Base-by-base conservation (phyloP, 108 stramenopile species). In the Phaeodactylum tricornutum region DNA sequence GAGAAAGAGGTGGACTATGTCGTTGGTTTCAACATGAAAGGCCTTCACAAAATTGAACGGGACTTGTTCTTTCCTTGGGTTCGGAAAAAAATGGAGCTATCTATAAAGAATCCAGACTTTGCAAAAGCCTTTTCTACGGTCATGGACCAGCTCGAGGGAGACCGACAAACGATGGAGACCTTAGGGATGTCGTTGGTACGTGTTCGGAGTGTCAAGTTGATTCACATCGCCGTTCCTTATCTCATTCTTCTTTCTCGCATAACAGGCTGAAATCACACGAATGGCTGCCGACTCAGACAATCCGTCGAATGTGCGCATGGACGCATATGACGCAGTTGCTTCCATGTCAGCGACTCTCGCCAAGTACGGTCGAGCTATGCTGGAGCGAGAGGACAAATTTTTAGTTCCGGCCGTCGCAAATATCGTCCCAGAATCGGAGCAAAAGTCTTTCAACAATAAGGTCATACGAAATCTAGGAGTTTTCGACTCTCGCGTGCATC, bases 371-470 rank as follows among this genome's bases (percentile, higher is more conserved):
- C 47, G 51, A 24, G 11, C 20, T 1, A 77, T 84, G 71, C 58
- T 79, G 35, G 34, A 59, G 19, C 40, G 55, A 3, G 77, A 79
- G 58, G 68, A 79, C 41, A 56, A 46, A 3, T 57, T 72, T 15
- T 46, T 87, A 1, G 76, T 80, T 20, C 85, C 85, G 6, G 52
- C 78, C 19, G 63, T 87, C 21, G 49, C 72, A 17, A 23, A 34
- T 28, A 20, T 72, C 19, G 79, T 83, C 28, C 64, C 78, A 15
- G 59, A 65, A 29, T 48, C 40, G 9, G 78, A 80, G 34, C 85
- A 87, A 75, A 72, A 73, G 31, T 69, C 79, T 6, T 82, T 88
- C 64, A 88, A 78, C 59, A 78, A 76, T 45, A 59, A 63, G 32
- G 80, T 88, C 9, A 55, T 88, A 11, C 21, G 61, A 16, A 64